Percentiles rank a stretch among this genome's conserved stretches.
Evolutionary conservation across 768 basidiomycete genomes (phyloP).

Genomic region (Boletus fagicola): DNA sequence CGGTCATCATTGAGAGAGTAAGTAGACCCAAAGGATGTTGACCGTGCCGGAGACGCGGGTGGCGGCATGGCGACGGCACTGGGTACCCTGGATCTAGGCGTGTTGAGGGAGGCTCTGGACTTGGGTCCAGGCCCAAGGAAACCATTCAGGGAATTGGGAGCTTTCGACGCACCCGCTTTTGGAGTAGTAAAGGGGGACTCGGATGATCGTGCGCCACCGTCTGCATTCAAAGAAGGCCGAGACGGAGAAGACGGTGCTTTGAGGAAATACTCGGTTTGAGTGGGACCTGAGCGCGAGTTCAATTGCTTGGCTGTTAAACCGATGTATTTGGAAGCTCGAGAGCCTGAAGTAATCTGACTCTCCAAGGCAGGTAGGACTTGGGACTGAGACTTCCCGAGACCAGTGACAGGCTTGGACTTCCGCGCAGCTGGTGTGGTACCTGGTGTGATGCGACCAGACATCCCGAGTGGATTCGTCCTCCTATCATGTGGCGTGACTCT

Average conservation of each 20-base stretch:
- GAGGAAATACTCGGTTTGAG: conserved; percentile 21
- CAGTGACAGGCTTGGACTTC: conserved; percentile 32
- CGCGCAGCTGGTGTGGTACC: conserved; percentile 31
- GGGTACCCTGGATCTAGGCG: conserved; percentile 65
- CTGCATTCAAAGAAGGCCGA: conserved; percentile 36
- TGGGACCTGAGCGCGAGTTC: conserved; percentile 39
- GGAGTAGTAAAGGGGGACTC: conserved; percentile 69
- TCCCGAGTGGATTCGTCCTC: conserved; percentile 27
- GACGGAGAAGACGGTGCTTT: conserved; percentile 36
- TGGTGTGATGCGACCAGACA: conserved; percentile 52
- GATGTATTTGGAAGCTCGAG: conserved; percentile 80
- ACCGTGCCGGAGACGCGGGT: conserved; percentile 58
- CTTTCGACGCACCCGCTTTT: conserved; percentile 45
- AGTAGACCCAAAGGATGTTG: conserved; percentile 35
- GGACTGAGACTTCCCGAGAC: conserved; percentile 35
- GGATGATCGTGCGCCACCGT: conserved; percentile 37
- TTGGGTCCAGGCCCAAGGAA: conserved; percentile 26
- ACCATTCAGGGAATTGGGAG: conserved; percentile 11
- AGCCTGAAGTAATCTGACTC: conserved; percentile 69
- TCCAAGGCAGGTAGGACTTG: conserved; percentile 26
- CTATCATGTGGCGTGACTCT: conserved; percentile 38
- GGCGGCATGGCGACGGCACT: conserved; percentile 82
- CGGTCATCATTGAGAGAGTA: conserved; percentile 41
- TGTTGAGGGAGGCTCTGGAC: conserved; percentile 38
- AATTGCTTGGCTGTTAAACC: conserved; percentile 85